These are phyloP conservation scores for Ophiosphaerella korrae DNA, from an alignment of 2,329 filamentous ascomycete genomes.

Conservation along the genomic window DNA sequence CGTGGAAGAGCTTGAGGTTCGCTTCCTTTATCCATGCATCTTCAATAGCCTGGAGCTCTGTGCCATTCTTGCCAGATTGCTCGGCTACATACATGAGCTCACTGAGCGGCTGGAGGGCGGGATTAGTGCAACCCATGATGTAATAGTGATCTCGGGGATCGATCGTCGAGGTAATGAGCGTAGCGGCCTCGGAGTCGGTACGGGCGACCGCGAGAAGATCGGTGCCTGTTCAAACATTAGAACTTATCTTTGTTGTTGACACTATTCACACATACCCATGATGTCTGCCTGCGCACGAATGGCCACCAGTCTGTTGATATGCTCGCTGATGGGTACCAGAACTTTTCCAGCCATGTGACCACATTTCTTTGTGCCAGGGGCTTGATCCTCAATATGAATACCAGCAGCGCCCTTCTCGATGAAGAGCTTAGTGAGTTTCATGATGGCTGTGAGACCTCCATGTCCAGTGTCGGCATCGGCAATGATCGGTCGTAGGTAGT, in stretches of 20 bases:
- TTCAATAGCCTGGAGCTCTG: conserved; percentile 86
- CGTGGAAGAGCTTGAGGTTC: conserved; percentile 83
- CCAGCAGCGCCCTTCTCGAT: conserved; percentile 95
- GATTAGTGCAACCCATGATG: conserved; percentile 88
- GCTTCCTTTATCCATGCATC: conserved; percentile 84
- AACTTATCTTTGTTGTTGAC: not conserved
- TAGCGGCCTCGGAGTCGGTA: conserved; percentile 97
- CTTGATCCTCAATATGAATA: conserved; percentile 98
- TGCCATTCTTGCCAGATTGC: conserved; percentile 76
- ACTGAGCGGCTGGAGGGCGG: conserved; percentile 78
- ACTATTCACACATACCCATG: conserved; percentile 68
- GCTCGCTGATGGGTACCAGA: conserved; percentile 92
- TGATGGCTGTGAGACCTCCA: conserved; percentile 95
- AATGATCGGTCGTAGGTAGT: conserved; percentile 94
- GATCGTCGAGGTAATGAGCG: conserved; percentile 94
- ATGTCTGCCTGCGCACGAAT: conserved; percentile 98
- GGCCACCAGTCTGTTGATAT: conserved; percentile 96
- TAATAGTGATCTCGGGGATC: conserved; percentile 94
- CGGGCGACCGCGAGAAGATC: conserved; percentile 91
- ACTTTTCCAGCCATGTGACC: conserved; percentile 99
- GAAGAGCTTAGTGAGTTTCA: conserved; percentile 99
- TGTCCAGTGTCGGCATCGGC: conserved; percentile 98
- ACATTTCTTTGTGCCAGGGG: conserved; percentile 98
- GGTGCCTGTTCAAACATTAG: conserved; percentile 57
- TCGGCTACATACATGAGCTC: conserved; percentile 92